phyloP scores from a whole-genome alignment of 108 stramenopile genomes.

The Fragilariopsis cylindrus region DNA sequence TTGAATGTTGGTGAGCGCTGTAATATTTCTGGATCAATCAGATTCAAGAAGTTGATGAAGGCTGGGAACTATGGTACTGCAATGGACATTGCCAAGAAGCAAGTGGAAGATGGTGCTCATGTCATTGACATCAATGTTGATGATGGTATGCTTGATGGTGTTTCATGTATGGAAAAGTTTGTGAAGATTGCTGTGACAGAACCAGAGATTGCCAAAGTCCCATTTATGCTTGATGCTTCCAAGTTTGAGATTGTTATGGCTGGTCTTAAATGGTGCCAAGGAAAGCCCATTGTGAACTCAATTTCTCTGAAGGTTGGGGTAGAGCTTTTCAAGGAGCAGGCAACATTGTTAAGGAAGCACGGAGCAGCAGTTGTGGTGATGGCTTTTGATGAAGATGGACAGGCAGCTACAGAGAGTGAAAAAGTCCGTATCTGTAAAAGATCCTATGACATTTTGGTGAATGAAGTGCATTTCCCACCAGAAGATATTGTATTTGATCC shows the following conservation, averaged over 20 bases:
- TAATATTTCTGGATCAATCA: constrained; percentile 94
- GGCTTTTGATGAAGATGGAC: constrained; percentile 99
- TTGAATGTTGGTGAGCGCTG: constrained; percentile 98
- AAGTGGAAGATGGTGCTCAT: constrained; percentile 98
- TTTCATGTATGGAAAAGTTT: constrained; percentile 99
- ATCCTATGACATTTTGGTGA: constrained; percentile 97
- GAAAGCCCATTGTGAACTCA: constrained; percentile 97
- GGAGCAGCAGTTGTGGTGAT: constrained; percentile 99
- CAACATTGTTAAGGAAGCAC: constrained; percentile 92
- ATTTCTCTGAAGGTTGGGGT: constrained; percentile 99
- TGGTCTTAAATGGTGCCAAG: constrained; percentile 96
- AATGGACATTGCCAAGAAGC: constrained; percentile 98
- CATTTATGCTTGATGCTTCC: constrained; percentile 98
- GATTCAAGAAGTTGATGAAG: constrained; percentile 98
- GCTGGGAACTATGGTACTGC: constrained; percentile 91
- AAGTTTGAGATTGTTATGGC: constrained; percentile 98
- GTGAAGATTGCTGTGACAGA: constrained; percentile 98
- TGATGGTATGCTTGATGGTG: constrained; percentile 97
- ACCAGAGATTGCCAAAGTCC: constrained; percentile 95
- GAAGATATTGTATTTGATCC: constrained; percentile 99
- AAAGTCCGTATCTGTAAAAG: constrained; percentile 99
- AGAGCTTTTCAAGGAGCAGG: constrained; percentile 96
- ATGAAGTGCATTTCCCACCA: constrained; percentile 95
- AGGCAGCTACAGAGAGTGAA: constrained; percentile 95
- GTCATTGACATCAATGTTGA: constrained; percentile 99